phyloP scores from a whole-genome alignment of 1,284 basidiomycete genomes.

The Ustilago cynodontis region DNA sequence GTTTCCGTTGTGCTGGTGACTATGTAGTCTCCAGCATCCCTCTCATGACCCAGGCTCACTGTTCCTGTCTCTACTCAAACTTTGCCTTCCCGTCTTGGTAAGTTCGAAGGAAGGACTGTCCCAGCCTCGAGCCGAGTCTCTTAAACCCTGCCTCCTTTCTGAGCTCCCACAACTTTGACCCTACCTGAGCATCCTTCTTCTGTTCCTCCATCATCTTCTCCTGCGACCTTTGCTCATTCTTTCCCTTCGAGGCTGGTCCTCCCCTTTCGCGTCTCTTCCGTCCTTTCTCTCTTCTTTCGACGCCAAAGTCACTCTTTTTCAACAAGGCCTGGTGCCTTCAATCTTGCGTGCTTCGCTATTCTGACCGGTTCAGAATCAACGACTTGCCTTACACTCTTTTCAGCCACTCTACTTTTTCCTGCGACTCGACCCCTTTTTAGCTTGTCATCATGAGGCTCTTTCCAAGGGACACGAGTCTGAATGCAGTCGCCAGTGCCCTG shows the following conservation, averaged over 20 bases:
- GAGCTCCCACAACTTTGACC: background rate
- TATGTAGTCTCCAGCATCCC: background rate
- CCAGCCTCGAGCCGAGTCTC: background rate
- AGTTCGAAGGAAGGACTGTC: background rate
- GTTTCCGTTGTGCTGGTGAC: background rate
- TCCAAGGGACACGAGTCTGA: conserved; percentile 45
- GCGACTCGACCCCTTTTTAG: background rate
- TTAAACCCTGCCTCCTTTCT: background rate
- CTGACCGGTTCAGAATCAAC: conserved; percentile 36
- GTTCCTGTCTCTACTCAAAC: conserved; percentile 13
- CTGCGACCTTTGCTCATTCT: background rate
- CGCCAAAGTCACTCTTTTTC: conserved; percentile 19
- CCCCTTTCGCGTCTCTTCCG: conserved; percentile 30
- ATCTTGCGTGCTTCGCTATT: conserved; percentile 15
- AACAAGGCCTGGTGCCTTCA: conserved; percentile 25
- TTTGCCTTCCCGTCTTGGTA: conserved; percentile 8
- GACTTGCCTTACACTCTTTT: conserved; percentile 15
- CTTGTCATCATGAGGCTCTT: conserved; percentile 43
- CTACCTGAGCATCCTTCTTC: conserved; percentile 6
- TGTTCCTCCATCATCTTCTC: conserved; percentile 7
- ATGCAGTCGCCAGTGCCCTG: conserved; percentile 57
- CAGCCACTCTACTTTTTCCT: background rate
- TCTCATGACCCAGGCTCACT: background rate
- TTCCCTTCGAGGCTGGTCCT: conserved; percentile 42
- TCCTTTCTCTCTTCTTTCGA: conserved; percentile 24